Evolutionary conservation across 2,329 filamentous ascomycete genomes (phyloP), one percentile per base, ranked within the genome.

Genomic region (Phaeosphaeriaceae sp.): DNA sequence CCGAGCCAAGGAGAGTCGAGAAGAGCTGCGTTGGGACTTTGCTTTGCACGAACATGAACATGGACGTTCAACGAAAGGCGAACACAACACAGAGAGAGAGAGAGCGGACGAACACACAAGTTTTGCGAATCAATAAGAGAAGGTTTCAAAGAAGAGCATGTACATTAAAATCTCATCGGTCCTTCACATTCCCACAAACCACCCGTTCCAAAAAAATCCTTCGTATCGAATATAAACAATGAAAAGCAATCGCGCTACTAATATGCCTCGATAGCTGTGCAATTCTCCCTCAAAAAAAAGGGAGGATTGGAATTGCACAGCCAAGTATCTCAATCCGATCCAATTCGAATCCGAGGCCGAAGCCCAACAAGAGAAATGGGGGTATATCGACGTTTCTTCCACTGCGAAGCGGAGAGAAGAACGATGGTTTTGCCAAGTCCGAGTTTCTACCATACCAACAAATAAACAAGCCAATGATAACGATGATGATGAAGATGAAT

Each of bases 301-400:
- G n/a, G n/a, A n/a, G n/a, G 25, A 27, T 9, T 27, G 9, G 9
- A 9, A 9, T 27, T 27, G 25, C 25, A 27, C 25, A 27, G 25
- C 25, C 25, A 27, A 9, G 25, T 27, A 4, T 27, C 25, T 27
- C 25, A 9, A 27, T 27, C 25, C 25, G 25, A 27, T n/a, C n/a
- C n/a, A n/a, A n/a, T n/a, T n/a, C n/a, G 25, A 27, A 36, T 13
- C 11, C 7, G 31, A 36, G n/a, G 31, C 31, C 31, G 11, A 36
- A 36, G 31, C 31, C 13, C 31, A 15, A 36, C 31, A 49, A 53
- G 55, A 52, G n/a, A 50, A 67, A 54, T 57, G 68, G 69, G 69
- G 72, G 72, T 75, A 75, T 75, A 36, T 22, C 71, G 67, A 73
- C 67, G 69, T 62, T 69, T 59, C 57, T 13, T 36, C 70, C 68